phyloP scores from a whole-genome alignment of 108 stramenopile genomes.

The Mediolabrus comicus region DNA sequence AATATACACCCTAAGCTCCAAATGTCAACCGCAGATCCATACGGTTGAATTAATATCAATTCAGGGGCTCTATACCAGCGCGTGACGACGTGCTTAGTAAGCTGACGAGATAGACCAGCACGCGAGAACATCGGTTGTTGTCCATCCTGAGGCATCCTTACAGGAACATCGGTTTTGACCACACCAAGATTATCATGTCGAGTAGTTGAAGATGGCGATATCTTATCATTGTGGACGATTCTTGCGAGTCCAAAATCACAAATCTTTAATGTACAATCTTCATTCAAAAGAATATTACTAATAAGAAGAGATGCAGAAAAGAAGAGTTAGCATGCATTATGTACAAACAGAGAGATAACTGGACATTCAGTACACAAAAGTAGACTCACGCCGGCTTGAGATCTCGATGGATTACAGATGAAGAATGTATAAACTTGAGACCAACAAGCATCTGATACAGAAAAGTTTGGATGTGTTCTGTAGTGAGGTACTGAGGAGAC shows the following conservation, averaged over 20 bases:
- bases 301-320: not conserved
- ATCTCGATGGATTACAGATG: conserved; percentile 94
- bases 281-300: conserved; percentile 94
- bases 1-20: conserved; percentile 95
- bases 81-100: conserved; percentile 98
- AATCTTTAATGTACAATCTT: conserved; percentile 97
- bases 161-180: not conserved
- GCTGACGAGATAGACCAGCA: conserved; percentile 74
- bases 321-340: not conserved
- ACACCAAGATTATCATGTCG: conserved; percentile 1
- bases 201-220: conserved; percentile 12
- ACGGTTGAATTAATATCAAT: conserved; percentile 94
- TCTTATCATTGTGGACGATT: conserved; percentile 68
- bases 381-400: conserved; percentile 53
- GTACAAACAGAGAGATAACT: not conserved
- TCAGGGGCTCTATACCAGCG: conserved; percentile 99
- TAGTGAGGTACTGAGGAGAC: conserved; percentile 96
- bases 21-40: conserved; percentile 95
- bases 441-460: conserved; percentile 97
- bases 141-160: conserved; percentile 8
- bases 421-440: conserved; percentile 92
- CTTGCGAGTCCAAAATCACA: conserved; percentile 99
- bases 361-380: not conserved
- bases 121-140: conserved; percentile 19
- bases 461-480: conserved; percentile 97